phyloP scores from a whole-genome alignment of 441 rosid genomes.

The Hura crepitans region DNA sequence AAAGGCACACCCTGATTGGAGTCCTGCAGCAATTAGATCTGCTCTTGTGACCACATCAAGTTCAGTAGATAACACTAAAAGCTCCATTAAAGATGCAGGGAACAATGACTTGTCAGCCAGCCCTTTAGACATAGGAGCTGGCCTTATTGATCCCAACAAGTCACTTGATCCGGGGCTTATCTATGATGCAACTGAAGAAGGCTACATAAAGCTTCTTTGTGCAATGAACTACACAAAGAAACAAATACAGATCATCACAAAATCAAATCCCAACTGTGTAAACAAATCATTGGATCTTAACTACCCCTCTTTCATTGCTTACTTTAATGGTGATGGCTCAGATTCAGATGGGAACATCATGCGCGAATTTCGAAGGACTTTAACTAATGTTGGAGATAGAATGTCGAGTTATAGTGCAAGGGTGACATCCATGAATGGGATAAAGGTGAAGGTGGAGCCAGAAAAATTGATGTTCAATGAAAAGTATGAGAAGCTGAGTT shows the following conservation, averaged over 20 bases:
- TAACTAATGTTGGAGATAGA: slow-evolving; percentile 58
- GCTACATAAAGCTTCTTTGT: slow-evolving; percentile 55
- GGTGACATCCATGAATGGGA: slow-evolving; percentile 50
- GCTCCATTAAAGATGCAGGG: slow-evolving; percentile 48
- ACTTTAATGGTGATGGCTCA: slow-evolving; percentile 32
- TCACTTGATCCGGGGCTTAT: slow-evolving; percentile 70
- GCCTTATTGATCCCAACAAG: slow-evolving; percentile 50
- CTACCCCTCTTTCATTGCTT: slow-evolving; percentile 66
- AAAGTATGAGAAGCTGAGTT: slow-evolving; percentile 39
- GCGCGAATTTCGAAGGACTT: slow-evolving; percentile 45
- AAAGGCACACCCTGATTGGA: slow-evolving; percentile 63
- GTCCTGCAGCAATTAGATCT: slow-evolving; percentile 65
- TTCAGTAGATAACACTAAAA: slow-evolving; percentile 41
- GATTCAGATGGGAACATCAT: slow-evolving; percentile 24
- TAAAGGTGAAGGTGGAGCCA: slow-evolving; percentile 52
- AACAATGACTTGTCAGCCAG: slow-evolving; percentile 39
- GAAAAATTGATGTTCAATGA: slow-evolving; percentile 41
- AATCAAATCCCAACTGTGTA: slow-evolving; percentile 39
- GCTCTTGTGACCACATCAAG: slow-evolving; percentile 72
- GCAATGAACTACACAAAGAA: slow-evolving; percentile 49
- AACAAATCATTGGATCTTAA: slow-evolving; percentile 57
- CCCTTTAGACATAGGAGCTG: slow-evolving; percentile 59
- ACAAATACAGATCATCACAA: slow-evolving; percentile 56
- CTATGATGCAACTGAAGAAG: slow-evolving; percentile 52
- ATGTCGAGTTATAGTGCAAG: slow-evolving; percentile 37